Evolutionary conservation across 495 filamentous ascomycete species (phyloP), one percentile per base, ranked within the genome.

Genomic region (Apodospora peruviana): DNA sequence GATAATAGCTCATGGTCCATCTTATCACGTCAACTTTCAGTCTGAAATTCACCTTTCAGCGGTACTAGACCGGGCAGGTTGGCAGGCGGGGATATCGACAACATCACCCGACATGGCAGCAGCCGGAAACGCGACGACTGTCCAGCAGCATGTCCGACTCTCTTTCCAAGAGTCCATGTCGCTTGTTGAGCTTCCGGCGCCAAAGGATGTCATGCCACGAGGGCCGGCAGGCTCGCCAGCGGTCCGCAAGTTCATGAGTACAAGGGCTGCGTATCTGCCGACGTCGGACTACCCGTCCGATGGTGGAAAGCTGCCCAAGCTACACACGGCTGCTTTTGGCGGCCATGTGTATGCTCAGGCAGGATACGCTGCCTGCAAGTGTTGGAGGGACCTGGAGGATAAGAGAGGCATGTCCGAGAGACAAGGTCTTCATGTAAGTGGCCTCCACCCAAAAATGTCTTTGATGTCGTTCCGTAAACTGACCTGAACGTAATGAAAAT

Each of bases 321-420:
- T 39, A 2, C 57, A 60, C 42, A 43, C 47, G 4, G 64, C 60
- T 1, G 74, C 76, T 10, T 86, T 73, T 55, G 85, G 85, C 7
- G 84, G 82, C 0, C 81, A 86, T 66, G 84, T 86, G 5, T 87
- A 82, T 51, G 77, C 78, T 2, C 85, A 88, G 55, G 72, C 80
- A 0, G 80, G 75, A 5, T 73, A 82, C 62, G 82, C 81, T 0
- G 83, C 78, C 11, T 79, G 75, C 4, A 73, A 75, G 12, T 73
- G 82, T 47, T 53, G 50, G 52, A 37, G 45, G 5, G 66, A 68
- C 29, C 72, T 78, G 1, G 65, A 62, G 32, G 60, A 68, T 1
- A 47, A 61, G 21, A 55, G 50, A 18, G 51, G 56, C 1, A 53
- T 47, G 40, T 16, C 21, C 0, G 50, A 57, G 34, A 60, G 55